Evolutionary conservation across 352 stramenopile species (phyloP).

Genomic region (Saprolegnia diclina): DNA sequence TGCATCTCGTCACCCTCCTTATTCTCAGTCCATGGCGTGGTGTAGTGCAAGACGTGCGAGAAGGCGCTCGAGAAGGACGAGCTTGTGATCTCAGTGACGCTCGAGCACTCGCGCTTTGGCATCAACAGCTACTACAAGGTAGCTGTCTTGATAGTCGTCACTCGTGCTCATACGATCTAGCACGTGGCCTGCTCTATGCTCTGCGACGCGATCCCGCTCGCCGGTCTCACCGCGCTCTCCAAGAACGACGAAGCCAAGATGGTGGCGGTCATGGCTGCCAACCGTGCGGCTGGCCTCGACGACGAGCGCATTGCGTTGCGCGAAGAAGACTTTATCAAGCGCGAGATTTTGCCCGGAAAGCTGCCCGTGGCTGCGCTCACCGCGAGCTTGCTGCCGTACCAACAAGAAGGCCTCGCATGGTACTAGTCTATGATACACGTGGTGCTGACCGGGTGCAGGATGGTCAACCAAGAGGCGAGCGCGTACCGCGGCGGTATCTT

Average conservation of each 20-base stretch:
- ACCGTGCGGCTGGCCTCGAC: conserved; percentile 42
- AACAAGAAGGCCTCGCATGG: conserved; percentile 96
- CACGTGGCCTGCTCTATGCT: conserved; percentile 46
- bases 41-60: conserved; percentile 78
- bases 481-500: conserved; percentile 92
- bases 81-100: conserved; percentile 49
- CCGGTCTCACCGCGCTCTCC: conserved; percentile 39
- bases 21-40: not conserved
- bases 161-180: conserved; percentile 20
- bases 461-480: conserved; percentile 87
- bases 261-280: conserved; percentile 50
- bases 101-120: conserved; percentile 77
- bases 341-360: conserved; percentile 56
- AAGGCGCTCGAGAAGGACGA: conserved; percentile 41
- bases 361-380: conserved; percentile 73
- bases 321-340: conserved; percentile 70
- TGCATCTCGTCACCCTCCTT: not conserved
- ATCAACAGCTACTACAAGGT: conserved; percentile 80
- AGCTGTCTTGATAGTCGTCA: conserved; percentile 1
- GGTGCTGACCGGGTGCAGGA: conserved; percentile 31
- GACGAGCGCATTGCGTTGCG: conserved; percentile 64
- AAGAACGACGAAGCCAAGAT: conserved; percentile 43
- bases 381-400: conserved; percentile 95
- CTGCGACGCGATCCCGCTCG: conserved; percentile 24
- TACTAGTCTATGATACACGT: conserved; percentile 12